Evolutionary conservation across 2,329 filamentous ascomycete genomes (phyloP), one percentile per base, ranked within the genome.

Genomic region (Zarea fungicola): DNA sequence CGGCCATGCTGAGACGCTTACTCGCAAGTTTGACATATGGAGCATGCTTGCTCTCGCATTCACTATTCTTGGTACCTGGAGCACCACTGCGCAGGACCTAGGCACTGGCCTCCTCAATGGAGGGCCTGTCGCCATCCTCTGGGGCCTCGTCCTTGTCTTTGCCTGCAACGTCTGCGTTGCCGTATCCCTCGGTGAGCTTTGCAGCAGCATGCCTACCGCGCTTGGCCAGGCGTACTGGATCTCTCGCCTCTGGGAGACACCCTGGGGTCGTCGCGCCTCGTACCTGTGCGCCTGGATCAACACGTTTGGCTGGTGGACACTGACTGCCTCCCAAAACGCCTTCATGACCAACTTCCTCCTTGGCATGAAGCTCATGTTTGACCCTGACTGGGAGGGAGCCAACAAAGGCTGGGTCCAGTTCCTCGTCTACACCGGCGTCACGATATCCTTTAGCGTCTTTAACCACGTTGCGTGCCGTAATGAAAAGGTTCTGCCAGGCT

Each of bases 251-350:
- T 66, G 60, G 58, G 57, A 43, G 62, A 70, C 67, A 41, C 61
- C 50, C 56, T 57, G 13, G 1, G 78, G 76, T 2, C 69, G 77
- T 2, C 76, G 79, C 52, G 56, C 62, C 4, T 77, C 74, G 1
- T 81, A 81, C 56, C 69, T 81, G 62, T 78, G 76, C 54, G 78
- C 77, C 2, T 81, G 76, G 76, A 77, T 80, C 56, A 81, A 81
- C 60, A 78, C 72, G 0, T 80, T 80, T 50, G 78, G 77, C 11
- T 81, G 78, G 78, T 78, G 76, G 69, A 74, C 76, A 0, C 60
- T 81, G 50, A 74, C 74, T 0, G 78, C 77, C 0, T 79, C 75
- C 2, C 74, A 78, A 51, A 68, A 75, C 21, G 77, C 76, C 11
- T 81, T 81, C 56, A 80, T 81, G 76, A 73, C 75, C 3, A 69